A percentile compares a stretch with the other conserved stretches of the same genome.
These are phyloP conservation scores for Westerdykella ornata DNA, from an alignment of 2,329 filamentous ascomycete genomes.

Conservation along the genomic window DNA sequence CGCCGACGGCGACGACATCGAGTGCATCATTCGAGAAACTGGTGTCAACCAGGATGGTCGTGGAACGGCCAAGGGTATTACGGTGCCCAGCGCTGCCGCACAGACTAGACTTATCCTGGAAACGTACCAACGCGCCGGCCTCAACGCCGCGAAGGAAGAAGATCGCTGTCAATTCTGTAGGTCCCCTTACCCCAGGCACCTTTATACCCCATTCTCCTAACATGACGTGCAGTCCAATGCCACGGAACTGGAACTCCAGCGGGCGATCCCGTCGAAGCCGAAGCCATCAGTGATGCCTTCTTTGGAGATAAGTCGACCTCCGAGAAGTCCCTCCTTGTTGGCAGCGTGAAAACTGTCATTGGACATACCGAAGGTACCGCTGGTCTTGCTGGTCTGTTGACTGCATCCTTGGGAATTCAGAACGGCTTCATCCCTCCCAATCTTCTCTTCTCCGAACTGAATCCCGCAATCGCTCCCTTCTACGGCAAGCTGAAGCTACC, in stretches of 20 bases:
- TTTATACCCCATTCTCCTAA: no score
- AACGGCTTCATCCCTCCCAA: conserved; percentile 32
- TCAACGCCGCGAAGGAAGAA: neutral
- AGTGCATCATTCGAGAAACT: conserved; percentile 37
- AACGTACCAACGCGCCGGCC: conserved; percentile 23
- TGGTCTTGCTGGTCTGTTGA: conserved; percentile 30
- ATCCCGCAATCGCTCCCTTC: conserved; percentile 11
- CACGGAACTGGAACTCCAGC: conserved; percentile 1
- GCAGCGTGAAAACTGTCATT: conserved; percentile 32
- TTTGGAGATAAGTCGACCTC: neutral
- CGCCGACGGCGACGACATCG: conserved; percentile 48
- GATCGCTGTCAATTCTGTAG: conserved; percentile 4
- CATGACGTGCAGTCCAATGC: neutral
- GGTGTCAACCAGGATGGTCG: conserved; percentile 46
- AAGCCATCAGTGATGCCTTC: conserved; percentile 8
- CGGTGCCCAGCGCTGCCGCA: conserved; percentile 30
- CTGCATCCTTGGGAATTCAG: conserved; percentile 35
- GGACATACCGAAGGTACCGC: conserved; percentile 38
- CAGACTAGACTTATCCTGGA: conserved; percentile 34
- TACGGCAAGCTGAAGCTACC: conserved; percentile 3
- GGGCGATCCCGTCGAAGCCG: conserved; percentile 13
- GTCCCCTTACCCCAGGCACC: no score
- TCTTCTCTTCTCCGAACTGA: conserved; percentile 30
- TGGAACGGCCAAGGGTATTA: conserved; percentile 37
- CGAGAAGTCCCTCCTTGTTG: conserved; percentile 10